Conservation (phyloP, 2,329 filamentous ascomycete genomes). For the Decorospora gaudefroyi region DNA sequence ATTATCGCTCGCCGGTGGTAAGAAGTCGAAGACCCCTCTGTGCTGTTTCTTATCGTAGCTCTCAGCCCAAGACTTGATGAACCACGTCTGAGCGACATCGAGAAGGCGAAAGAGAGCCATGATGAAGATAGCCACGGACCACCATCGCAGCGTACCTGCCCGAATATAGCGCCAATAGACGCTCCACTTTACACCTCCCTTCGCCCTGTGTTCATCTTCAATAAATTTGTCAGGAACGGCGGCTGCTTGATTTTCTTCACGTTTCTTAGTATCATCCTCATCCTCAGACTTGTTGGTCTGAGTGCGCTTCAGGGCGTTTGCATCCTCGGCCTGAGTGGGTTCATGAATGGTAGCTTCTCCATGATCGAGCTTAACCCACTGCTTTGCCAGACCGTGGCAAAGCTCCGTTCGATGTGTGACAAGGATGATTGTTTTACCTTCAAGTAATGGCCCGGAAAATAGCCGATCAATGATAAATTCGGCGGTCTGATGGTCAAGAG, state of each 20-base stretch:
- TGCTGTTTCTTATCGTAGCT: slow-evolving; percentile 59
- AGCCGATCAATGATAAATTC: slow-evolving; percentile 63
- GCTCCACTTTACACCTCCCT: slow-evolving; percentile 73
- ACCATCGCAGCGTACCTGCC: slow-evolving; percentile 75
- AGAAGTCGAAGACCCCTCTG: slow-evolving; percentile 46
- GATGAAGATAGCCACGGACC: slow-evolving; percentile 66
- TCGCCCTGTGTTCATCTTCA: slow-evolving; percentile 73
- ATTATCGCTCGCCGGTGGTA: slow-evolving; percentile 69
- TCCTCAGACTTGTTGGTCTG: slow-evolving; percentile 45
- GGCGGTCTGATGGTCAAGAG: slow-evolving; percentile 67
- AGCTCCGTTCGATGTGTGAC: slow-evolving; percentile 72
- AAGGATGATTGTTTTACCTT: slow-evolving; percentile 60
- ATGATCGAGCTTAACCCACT: slow-evolving; percentile 71
- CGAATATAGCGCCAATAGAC: slow-evolving; percentile 88
- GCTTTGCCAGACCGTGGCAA: slow-evolving; percentile 71
- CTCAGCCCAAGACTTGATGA: slow-evolving; percentile 86
- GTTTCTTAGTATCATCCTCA: slow-evolving; percentile 45
- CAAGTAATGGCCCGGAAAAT: slow-evolving; percentile 59
- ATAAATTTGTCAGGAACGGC: slow-evolving; percentile 75
- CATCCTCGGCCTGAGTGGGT: slow-evolving; percentile 52
- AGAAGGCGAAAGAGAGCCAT: slow-evolving; percentile 67
- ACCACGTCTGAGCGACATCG: slow-evolving; percentile 73
- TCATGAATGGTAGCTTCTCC: slow-evolving; percentile 57
- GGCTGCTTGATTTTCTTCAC: slow-evolving; percentile 50
- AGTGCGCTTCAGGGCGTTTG: slow-evolving; percentile 49